A percentile compares a stretch with the other conserved stretches of the same genome.
These are phyloP conservation scores for Stropharia rugosoannulata DNA, from an alignment of 768 basidiomycete species.

Conservation along the genomic window DNA sequence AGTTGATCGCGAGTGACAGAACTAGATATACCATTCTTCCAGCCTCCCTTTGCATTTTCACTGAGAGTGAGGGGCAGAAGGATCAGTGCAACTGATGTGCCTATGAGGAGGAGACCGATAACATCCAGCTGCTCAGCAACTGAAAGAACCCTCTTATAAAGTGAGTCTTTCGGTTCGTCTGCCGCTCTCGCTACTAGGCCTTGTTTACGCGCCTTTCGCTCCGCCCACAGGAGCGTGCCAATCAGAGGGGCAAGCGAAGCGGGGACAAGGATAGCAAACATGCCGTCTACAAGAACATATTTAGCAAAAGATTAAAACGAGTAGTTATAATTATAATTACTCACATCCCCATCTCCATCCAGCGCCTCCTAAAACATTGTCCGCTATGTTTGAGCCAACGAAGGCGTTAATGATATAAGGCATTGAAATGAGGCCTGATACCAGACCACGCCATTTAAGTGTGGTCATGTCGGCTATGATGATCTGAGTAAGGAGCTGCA, in stretches of 20 bases:
- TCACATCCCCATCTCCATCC: conserved; percentile 74
- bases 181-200: conserved; percentile 22
- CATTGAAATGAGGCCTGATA: conserved; percentile 33
- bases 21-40: conserved; percentile 44
- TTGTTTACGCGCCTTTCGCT: conserved; percentile 42
- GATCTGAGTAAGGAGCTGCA: conserved; percentile 64
- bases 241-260: conserved; percentile 51
- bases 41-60: conserved; percentile 34
- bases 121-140: conserved; percentile 41
- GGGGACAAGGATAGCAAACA: conserved; percentile 60
- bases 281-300: conserved; percentile 36
- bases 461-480: conserved; percentile 64
- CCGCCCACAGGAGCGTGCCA: conserved; percentile 53
- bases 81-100: conserved; percentile 47
- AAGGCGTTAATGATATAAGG: conserved; percentile 58
- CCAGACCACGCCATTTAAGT: conserved; percentile 54
- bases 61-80: conserved; percentile 56
- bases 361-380: conserved; percentile 35
- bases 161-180: background rate
- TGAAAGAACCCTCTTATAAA: conserved; percentile 20
- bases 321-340: conserved; percentile 20
- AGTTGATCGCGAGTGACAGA: background rate
- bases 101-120: conserved; percentile 51
- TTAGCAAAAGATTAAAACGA: background rate
- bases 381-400: conserved; percentile 62